Evolutionary conservation across 345 rosid species (phyloP).

Genomic region (Rhizophora apiculata): DNA sequence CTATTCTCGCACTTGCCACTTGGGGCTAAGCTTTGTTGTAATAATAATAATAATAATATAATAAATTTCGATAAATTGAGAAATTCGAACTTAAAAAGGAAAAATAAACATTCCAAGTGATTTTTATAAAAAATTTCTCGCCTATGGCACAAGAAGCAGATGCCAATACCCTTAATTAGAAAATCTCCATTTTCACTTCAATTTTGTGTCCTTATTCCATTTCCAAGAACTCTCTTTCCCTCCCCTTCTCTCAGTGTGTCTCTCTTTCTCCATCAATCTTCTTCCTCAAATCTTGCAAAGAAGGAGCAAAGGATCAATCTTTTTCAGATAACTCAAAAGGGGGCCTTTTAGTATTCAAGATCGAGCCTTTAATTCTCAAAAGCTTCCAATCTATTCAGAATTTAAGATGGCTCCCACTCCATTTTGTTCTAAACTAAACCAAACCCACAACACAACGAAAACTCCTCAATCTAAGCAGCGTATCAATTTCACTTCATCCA

Average conservation of each 20-base stretch:
- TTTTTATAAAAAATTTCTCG: no score
- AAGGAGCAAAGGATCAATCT: background rate
- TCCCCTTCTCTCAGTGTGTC: background rate
- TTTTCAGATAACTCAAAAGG: background rate
- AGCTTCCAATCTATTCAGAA: background rate
- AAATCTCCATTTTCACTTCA: no score
- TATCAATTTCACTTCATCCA: constrained; percentile 47
- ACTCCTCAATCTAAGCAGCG: constrained; percentile 83
- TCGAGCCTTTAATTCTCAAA: background rate
- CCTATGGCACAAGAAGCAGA: background rate
- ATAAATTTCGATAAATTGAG: no score
- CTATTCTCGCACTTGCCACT: no score
- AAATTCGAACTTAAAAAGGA: constrained; percentile 5
- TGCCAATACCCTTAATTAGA: no score
- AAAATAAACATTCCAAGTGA: no score
- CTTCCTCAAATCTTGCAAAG: background rate
- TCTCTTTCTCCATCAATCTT: background rate
- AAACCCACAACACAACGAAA: constrained; percentile 37
- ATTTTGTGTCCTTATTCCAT: background rate
- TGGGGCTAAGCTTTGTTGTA: no score
- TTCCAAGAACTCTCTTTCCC: constrained; percentile 18
- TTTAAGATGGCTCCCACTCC: constrained; percentile 80
- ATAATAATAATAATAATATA: no score
- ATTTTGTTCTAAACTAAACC: constrained; percentile 38
- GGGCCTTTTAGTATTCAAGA: background rate